These are phyloP conservation scores for Papiliotrema laurentii DNA, from an alignment of 1,284 basidiomycete genomes.

Conservation along the genomic window DNA sequence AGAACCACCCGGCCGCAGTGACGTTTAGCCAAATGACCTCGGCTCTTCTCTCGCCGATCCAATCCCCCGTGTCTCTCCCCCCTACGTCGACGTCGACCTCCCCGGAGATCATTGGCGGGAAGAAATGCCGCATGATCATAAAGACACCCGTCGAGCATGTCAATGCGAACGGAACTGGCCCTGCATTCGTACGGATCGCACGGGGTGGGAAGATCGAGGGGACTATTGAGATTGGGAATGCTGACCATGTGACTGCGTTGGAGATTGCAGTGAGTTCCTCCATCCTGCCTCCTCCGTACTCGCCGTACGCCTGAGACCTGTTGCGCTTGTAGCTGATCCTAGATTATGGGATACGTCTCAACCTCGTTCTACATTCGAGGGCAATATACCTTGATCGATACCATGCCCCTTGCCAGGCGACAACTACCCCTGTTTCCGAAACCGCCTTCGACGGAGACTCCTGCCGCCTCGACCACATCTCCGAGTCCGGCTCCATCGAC, in stretches of 20 bases:
- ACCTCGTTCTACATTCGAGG: constrained; percentile 32
- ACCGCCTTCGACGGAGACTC: neutral
- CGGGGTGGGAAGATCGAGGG: constrained; percentile 25
- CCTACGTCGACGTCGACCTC: neutral
- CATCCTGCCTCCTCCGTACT: too few relatives aligned
- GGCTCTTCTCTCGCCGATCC: constrained; percentile 6
- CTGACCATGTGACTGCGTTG: constrained; percentile 26
- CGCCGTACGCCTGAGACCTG: neutral
- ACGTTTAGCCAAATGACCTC: constrained; percentile 26
- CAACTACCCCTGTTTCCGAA: neutral
- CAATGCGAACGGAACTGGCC: constrained; percentile 27
- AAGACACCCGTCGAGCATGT: constrained; percentile 17
- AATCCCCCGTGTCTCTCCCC: constrained; percentile 1
- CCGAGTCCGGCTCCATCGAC: neutral
- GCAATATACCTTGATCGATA: constrained; percentile 34
- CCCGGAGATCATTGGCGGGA: constrained; percentile 18
- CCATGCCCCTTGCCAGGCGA: constrained; percentile 21
- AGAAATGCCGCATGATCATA: constrained; percentile 23
- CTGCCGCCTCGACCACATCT: too few relatives aligned
- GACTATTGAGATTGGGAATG: constrained; percentile 25
- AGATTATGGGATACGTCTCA: constrained; percentile 30
- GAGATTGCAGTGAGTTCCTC: constrained; percentile 34
- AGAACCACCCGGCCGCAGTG: constrained; percentile 30
- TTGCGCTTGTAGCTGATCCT: neutral
- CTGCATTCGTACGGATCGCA: constrained; percentile 19